Percentiles rank a stretch among this genome's conserved stretches.
Evolutionary conservation across 2,329 filamentous ascomycete genomes (phyloP).

Genomic region (Hymenoscyphus fructigenus): DNA sequence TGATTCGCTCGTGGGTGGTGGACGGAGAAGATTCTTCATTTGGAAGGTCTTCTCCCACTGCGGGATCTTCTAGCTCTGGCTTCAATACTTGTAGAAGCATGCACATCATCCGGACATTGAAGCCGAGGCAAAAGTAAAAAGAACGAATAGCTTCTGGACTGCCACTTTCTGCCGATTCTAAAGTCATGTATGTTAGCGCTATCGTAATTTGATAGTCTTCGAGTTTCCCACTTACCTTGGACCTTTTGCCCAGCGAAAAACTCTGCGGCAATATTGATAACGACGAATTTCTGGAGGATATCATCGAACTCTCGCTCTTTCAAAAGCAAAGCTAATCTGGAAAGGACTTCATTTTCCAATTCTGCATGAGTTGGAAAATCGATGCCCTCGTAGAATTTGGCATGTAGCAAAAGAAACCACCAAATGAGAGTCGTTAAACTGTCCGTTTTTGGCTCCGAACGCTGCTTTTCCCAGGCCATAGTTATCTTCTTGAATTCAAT

Average conservation of each 20-base stretch:
- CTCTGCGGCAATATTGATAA: conserved; percentile 86
- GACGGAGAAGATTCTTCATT: conserved; percentile 41
- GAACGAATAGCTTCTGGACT: conserved; percentile 43
- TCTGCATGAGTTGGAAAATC: conserved; percentile 75
- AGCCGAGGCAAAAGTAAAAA: conserved; percentile 66
- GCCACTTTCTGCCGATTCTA: conserved; percentile 43
- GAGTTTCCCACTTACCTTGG: conserved; percentile 45
- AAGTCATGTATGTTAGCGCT: conserved; percentile 2
- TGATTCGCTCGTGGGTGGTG: conserved; percentile 48
- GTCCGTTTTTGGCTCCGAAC: conserved; percentile 26
- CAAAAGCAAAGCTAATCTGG: conserved; percentile 70
- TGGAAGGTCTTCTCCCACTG: conserved; percentile 42
- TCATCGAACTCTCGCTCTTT: conserved; percentile 65
- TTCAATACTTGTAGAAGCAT: conserved; percentile 69
- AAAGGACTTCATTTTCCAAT: conserved; percentile 81
- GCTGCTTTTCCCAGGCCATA: conserved; percentile 51
- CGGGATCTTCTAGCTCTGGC: conserved; percentile 61
- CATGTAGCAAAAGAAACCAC: conserved; percentile 86
- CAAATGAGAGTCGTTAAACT: conserved; percentile 60
- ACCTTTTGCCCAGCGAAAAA: conserved; percentile 65
- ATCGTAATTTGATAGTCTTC: background rate
- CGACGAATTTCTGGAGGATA: conserved; percentile 72
- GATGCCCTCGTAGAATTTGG: conserved; percentile 76
- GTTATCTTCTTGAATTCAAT: conserved; percentile 72
- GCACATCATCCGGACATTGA: conserved; percentile 77